Percentiles rank a stretch among this genome's conserved stretches.
phyloP scores from a whole-genome alignment of 495 filamentous ascomycete genomes.

The Penicillium turbatum region DNA sequence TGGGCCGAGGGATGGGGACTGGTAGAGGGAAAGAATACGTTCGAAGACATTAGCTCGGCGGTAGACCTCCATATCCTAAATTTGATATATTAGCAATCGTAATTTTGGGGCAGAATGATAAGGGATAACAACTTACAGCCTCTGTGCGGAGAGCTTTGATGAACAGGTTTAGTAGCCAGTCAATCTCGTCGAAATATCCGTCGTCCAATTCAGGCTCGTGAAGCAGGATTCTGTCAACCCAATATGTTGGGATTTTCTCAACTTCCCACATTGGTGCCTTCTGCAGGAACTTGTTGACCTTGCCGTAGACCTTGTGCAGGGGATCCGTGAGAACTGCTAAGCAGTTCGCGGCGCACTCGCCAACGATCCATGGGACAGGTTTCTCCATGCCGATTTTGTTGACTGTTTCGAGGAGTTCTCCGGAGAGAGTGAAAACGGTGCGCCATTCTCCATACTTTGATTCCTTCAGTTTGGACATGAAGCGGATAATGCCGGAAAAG shows the following conservation, averaged over 20 bases:
- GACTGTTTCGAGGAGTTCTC: conserved; percentile 73
- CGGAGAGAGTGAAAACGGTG: conserved; percentile 68
- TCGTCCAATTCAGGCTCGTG: conserved; percentile 69
- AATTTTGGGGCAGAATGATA: not conserved
- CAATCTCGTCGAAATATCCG: conserved; percentile 67
- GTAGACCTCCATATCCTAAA: conserved; percentile 75
- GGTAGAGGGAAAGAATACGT: conserved; percentile 65
- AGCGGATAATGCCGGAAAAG: conserved; percentile 58
- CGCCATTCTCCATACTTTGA: conserved; percentile 73
- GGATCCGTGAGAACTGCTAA: conserved; percentile 69
- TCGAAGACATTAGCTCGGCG: conserved; percentile 77
- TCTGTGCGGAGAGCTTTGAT: conserved; percentile 61
- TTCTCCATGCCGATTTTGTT: conserved; percentile 46
- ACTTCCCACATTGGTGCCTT: conserved; percentile 68
- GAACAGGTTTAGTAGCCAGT: conserved; percentile 77
- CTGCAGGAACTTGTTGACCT: conserved; percentile 80
- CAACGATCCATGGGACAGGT: conserved; percentile 67
- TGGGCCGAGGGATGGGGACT: conserved; percentile 57
- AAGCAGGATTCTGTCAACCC: conserved; percentile 67
- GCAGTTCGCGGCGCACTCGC: conserved; percentile 67
- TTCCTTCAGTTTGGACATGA: conserved; percentile 61
- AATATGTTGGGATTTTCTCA: conserved; percentile 66
- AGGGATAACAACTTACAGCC: conserved; percentile 34
- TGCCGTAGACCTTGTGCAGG: conserved; percentile 76
- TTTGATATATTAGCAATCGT: conserved; percentile 5